These are phyloP conservation scores for Oryza coarctata DNA, from an alignment of 176 grass and related monocot species.

Conservation along the genomic window DNA sequence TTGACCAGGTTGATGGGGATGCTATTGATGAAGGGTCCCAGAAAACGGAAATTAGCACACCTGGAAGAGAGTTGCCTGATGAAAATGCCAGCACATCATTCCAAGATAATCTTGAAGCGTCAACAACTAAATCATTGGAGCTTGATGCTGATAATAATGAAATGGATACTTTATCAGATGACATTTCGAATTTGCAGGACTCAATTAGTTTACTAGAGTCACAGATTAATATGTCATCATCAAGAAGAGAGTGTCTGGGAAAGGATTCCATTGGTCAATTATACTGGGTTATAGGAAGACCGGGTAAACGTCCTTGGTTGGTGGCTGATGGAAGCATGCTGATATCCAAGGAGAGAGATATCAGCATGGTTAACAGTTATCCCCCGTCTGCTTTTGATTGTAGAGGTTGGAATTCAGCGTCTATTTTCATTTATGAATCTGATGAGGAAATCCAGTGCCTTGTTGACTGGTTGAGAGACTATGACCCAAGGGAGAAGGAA, in stretches of 20 bases:
- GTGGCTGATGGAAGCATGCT: constrained; percentile 71
- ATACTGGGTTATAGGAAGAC: constrained; percentile 80
- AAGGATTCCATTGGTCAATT: constrained; percentile 83
- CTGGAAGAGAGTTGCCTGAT: constrained; percentile 47
- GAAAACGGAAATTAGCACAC: constrained; percentile 13
- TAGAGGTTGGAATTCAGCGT: constrained; percentile 52
- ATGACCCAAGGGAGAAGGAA: constrained; percentile 83
- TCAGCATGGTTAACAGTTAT: constrained; percentile 57
- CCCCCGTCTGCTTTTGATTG: constrained; percentile 52
- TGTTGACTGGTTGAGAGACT: constrained; percentile 72
- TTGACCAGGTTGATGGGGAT: constrained; percentile 25
- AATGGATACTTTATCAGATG: constrained; percentile 58
- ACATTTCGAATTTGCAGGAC: constrained; percentile 75
- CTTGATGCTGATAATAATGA: constrained; percentile 51
- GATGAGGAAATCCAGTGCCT: constrained; percentile 72
- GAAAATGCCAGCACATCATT: constrained; percentile 38
- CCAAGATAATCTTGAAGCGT: constrained; percentile 44
- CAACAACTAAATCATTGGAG: constrained; percentile 30
- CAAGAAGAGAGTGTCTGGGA: constrained; percentile 91
- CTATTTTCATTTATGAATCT: constrained; percentile 78
- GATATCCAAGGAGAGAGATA: constrained; percentile 48
- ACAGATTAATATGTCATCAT: constrained; percentile 63
- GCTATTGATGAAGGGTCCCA: constrained; percentile 32
- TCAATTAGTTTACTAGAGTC: constrained; percentile 70
- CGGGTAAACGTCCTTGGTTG: constrained; percentile 75